phyloP scores from a whole-genome alignment of 371 early-diverging fungal species.

The Mortierella sp. region DNA sequence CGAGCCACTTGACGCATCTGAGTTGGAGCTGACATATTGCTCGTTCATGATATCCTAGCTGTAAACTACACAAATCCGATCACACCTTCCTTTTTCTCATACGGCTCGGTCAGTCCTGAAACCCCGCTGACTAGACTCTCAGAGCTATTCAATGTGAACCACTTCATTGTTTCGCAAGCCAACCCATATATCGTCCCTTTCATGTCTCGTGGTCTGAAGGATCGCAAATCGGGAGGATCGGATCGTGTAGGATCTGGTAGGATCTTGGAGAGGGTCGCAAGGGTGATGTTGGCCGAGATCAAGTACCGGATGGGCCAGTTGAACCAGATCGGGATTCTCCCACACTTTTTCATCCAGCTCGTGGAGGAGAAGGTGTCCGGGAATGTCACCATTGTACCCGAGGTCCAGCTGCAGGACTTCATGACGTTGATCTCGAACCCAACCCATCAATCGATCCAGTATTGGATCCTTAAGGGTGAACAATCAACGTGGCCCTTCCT shows the following conservation, averaged over 20 bases:
- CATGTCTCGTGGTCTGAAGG: conserved; percentile 63
- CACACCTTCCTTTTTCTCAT: conserved; percentile 32
- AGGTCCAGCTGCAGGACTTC: conserved; percentile 67
- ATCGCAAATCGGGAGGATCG: conserved; percentile 57
- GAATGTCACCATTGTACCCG: conserved; percentile 75
- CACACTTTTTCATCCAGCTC: conserved; percentile 64
- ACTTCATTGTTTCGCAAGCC: conserved; percentile 82
- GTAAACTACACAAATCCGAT: conserved; percentile 36
- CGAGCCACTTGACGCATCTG: too few relatives aligned
- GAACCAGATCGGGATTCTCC: conserved; percentile 69
- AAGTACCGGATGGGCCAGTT: conserved; percentile 72
- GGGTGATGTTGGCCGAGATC: conserved; percentile 69
- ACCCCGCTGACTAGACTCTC: conserved; percentile 71
- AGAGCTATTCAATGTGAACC: conserved; percentile 82
- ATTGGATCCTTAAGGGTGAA: conserved; percentile 88
- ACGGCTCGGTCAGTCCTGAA: conserved; percentile 58
- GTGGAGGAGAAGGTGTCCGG: conserved; percentile 76
- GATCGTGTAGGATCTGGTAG: conserved; percentile 39
- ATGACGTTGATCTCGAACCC: conserved; percentile 82
- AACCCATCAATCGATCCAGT: conserved; percentile 71
- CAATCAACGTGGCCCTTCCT: conserved; percentile 87
- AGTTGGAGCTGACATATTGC: background rate
- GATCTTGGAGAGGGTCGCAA: conserved; percentile 57
- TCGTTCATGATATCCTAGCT: conserved; percentile 7
- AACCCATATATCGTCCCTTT: conserved; percentile 75